These are phyloP conservation scores for Saturnispora saitoi DNA, from an alignment of 805 yeast species.

Conservation along the genomic window DNA sequence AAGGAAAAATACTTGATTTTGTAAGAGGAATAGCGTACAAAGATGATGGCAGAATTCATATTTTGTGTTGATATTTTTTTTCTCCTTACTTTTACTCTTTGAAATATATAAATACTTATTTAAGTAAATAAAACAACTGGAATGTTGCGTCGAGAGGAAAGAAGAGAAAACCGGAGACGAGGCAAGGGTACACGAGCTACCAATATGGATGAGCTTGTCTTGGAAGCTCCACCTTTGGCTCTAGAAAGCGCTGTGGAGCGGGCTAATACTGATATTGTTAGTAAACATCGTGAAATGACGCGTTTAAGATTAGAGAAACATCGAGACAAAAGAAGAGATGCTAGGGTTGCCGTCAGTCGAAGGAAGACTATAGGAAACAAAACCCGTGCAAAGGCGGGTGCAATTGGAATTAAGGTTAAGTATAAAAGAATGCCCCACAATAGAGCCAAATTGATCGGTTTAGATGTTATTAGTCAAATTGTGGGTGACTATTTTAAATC, in stretches of 20 bases:
- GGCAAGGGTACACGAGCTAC: slow-evolving; percentile 25
- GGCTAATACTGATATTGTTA: background rate
- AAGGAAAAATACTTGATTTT: background rate
- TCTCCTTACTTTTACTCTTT: background rate
- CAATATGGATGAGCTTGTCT: slow-evolving; percentile 21
- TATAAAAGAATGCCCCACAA: slow-evolving; percentile 24
- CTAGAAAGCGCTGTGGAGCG: background rate
- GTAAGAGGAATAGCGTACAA: background rate
- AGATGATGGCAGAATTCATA: background rate
- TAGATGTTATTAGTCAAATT: slow-evolving; percentile 29
- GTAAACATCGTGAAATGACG: slow-evolving; percentile 1
- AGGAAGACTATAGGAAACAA: slow-evolving; percentile 1
- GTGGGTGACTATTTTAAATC: slow-evolving; percentile 23
- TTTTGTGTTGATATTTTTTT: background rate
- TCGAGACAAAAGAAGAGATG: background rate
- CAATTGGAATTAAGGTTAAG: slow-evolving; percentile 15
- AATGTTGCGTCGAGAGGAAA: slow-evolving; percentile 17
- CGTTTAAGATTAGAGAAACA: background rate
- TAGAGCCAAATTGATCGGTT: slow-evolving; percentile 22
- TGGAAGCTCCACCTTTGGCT: slow-evolving; percentile 16
- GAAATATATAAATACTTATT: background rate
- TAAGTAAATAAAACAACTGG: background rate
- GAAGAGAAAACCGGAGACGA: slow-evolving; percentile 25
- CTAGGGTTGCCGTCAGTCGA: slow-evolving; percentile 3
- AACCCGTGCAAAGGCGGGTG: slow-evolving; percentile 4